These are phyloP conservation scores for Nymphaea thermarum DNA, from an alignment of 164 flowering plant genomes.

Conservation along the genomic window DNA sequence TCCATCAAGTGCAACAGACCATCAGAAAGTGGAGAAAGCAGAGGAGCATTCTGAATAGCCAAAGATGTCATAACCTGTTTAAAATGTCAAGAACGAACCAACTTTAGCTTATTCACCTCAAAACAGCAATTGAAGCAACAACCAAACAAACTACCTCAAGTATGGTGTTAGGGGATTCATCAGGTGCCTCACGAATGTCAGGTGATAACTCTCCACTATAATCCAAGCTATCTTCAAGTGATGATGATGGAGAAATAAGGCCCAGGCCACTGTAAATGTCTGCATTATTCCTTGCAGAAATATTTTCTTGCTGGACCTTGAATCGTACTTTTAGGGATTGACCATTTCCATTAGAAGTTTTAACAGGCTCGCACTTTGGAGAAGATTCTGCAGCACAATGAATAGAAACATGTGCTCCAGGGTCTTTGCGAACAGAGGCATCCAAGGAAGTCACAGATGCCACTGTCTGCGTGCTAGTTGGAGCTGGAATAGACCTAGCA, in stretches of 20 bases:
- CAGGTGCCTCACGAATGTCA: slow-evolving; percentile 16
- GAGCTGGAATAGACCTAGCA: not conserved
- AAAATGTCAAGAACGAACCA: not conserved
- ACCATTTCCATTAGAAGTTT: slow-evolving; percentile 19
- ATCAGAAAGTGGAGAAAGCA: slow-evolving; percentile 65
- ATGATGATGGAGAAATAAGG: slow-evolving; percentile 63
- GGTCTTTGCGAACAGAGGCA: not conserved
- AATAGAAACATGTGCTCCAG: not conserved
- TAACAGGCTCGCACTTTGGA: slow-evolving; percentile 24
- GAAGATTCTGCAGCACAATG: slow-evolving; percentile 1
- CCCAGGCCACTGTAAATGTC: slow-evolving; percentile 83
- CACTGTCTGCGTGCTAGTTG: not conserved
- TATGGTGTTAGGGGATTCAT: slow-evolving; percentile 49
- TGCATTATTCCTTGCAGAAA: slow-evolving; percentile 37
- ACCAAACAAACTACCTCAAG: slow-evolving; percentile 34
- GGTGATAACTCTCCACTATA: slow-evolving; percentile 20
- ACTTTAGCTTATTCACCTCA: not conserved
- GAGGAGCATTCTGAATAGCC: slow-evolving; percentile 23
- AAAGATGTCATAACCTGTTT: slow-evolving; percentile 60
- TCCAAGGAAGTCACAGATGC: not conserved
- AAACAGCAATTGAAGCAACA: not conserved
- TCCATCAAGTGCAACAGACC: slow-evolving; percentile 27
- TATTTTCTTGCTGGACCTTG: slow-evolving; percentile 37
- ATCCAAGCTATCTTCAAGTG: slow-evolving; percentile 38
- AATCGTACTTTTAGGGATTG: slow-evolving; percentile 72